phyloP scores from a whole-genome alignment of 129 eudicot species.

The Sambucus nigra region DNA sequence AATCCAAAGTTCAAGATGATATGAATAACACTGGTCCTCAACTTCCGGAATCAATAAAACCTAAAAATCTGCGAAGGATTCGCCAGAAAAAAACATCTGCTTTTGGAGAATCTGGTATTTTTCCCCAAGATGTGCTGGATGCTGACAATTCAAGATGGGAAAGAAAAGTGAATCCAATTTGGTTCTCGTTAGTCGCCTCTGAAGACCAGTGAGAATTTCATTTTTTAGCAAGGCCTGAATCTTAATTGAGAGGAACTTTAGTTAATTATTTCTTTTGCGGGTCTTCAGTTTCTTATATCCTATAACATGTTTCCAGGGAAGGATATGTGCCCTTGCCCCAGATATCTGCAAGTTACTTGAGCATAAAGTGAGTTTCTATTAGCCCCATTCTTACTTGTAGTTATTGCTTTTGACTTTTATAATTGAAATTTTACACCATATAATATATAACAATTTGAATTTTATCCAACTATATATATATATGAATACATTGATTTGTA shows the following conservation, averaged over 20 bases:
- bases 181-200: conserved; percentile 71
- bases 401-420: background rate
- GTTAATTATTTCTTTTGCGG: background rate
- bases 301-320: conserved; percentile 37
- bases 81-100: conserved; percentile 40
- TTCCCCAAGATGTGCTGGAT: conserved; percentile 50
- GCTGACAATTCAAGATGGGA: conserved; percentile 30
- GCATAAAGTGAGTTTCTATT: conserved; percentile 58
- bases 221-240: conserved; percentile 1
- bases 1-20: conserved; percentile 44
- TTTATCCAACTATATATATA: too few species aligned
- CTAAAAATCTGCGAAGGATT: conserved; percentile 38
- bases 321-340: conserved; percentile 59
- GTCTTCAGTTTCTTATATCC: conserved; percentile 1
- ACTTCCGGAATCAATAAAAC: conserved; percentile 46
- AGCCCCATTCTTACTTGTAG: background rate
- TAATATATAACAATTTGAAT: too few species aligned
- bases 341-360: conserved; percentile 59
- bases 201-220: conserved; percentile 49
- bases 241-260: background rate
- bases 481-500: too few species aligned
- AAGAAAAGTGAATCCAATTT: conserved; percentile 43
- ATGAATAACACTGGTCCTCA: conserved; percentile 35
- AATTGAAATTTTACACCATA: background rate
- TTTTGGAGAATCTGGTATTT: conserved; percentile 32